phyloP scores from a whole-genome alignment of 768 basidiomycete species.

The Nidularia pulvinata region DNA sequence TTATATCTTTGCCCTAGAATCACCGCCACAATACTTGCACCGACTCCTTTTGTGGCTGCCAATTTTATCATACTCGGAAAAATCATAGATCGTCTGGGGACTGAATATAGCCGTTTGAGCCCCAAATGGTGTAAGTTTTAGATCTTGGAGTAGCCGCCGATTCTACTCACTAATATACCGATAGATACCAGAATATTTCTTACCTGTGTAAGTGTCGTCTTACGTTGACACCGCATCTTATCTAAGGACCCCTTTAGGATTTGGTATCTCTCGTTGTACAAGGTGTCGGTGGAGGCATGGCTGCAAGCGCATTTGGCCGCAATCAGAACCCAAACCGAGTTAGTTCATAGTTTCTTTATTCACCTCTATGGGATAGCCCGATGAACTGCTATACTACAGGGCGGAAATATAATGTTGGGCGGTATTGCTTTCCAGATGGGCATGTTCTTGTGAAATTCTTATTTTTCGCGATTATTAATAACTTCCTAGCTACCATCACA shows the following conservation, averaged over 20 bases:
- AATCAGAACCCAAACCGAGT: conserved; percentile 9
- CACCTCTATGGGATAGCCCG: no score
- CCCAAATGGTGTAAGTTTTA: conserved; percentile 37
- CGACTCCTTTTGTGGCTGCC: conserved; percentile 57
- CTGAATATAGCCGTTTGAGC: conserved; percentile 42
- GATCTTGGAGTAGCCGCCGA: neutral
- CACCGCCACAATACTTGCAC: conserved; percentile 51
- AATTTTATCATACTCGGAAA: conserved; percentile 58
- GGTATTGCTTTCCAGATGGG: conserved; percentile 51
- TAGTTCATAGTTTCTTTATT: neutral
- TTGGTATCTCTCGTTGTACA: conserved; percentile 53
- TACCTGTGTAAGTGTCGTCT: conserved; percentile 20
- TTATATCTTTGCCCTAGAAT: conserved; percentile 30
- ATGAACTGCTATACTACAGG: conserved; percentile 19
- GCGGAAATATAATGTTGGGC: conserved; percentile 48
- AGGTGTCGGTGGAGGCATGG: conserved; percentile 52
- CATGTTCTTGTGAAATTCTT: conserved; percentile 1
- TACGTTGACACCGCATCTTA: neutral
- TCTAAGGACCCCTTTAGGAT: conserved; percentile 23
- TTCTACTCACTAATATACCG: neutral
- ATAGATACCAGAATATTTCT: conserved; percentile 43
- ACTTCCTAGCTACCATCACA: conserved; percentile 34
- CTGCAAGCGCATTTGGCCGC: conserved; percentile 23
- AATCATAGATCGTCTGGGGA: conserved; percentile 40
- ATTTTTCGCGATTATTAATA: neutral